Evolutionary conservation across 2,329 filamentous ascomycete species (phyloP), one percentile per base, ranked within the genome.

Genomic region (Fusarium nisikadoi): DNA sequence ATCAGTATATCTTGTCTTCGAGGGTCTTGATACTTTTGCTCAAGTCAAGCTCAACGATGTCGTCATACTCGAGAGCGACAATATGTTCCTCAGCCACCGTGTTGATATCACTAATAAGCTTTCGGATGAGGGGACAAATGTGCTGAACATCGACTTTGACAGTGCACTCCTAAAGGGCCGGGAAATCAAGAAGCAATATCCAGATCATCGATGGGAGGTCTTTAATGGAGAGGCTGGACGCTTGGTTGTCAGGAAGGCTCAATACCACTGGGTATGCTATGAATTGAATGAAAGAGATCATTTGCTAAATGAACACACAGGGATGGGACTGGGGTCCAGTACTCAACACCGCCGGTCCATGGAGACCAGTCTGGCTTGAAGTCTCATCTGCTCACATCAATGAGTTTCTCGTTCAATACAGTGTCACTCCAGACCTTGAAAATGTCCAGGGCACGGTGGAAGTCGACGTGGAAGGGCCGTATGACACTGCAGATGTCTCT

Each of bases 261-360:
- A 60, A 25, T 60, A 60, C 5, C 56, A 60, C 19, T 60, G 54
- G 42, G 42, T 46, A 39, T 38, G 50, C 12, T 20, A 2, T 4
- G 20, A 38, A 3, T 12, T 2, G 3, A 19, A 31, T 4, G 0
- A 11, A 23, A 9, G 6, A 38, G 1, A 17, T 2, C 9, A 4
- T 13, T 27, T 31, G 20, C 31, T 61, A 16, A 61, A 9, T 1
- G 19, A 38, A n/a, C 1, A 57, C 29, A 2, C 23, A 57, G 54
- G 54, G 54, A 23, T 57, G 56, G 56, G 56, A 60, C 11, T 60
- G 56, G 56, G 56, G 56, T 10, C 46, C 56, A 19, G 29, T 54
- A 3, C 56, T 60, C 8, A 60, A 33, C 16, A 60, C 56, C 4
- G 46, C 56, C n/a, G 56, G 56, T 8, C 56, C 56, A 13, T 60